Percentiles rank a stretch among this genome's conserved stretches.
Evolutionary conservation across 2,329 filamentous ascomycete species (phyloP).

Genomic region (Pseudocercospora cruenta): DNA sequence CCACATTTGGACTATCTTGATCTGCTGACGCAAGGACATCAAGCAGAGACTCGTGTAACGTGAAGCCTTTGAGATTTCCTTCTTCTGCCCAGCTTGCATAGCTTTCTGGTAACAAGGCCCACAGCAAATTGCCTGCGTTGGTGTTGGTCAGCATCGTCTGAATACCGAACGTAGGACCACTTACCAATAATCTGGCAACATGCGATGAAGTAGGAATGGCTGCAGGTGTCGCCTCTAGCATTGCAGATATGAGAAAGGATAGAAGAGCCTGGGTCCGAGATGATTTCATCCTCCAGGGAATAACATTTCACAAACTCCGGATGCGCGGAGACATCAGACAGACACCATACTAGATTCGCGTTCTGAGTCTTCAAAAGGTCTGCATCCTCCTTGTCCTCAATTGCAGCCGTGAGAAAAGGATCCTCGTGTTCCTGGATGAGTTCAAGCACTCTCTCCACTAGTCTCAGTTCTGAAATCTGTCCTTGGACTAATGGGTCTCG

Average conservation of each 20-base stretch:
- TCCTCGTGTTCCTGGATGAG: conserved; percentile 3
- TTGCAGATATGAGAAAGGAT: background rate
- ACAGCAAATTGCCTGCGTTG: conserved; percentile 29
- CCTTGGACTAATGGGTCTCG: conserved; percentile 31
- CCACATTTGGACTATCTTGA: conserved; percentile 21
- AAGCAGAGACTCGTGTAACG: conserved; percentile 18
- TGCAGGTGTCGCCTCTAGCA: background rate
- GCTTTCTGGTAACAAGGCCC: conserved; percentile 17
- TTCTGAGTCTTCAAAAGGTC: conserved; percentile 8
- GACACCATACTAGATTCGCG: conserved; percentile 35
- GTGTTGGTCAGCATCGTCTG: background rate
- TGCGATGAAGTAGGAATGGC: conserved; percentile 23
- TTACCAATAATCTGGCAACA: conserved; percentile 35
- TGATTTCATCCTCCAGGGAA: background rate
- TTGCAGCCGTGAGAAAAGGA: background rate
- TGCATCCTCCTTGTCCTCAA: conserved; percentile 14
- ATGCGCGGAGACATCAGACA: conserved; percentile 36
- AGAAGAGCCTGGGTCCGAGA: background rate
- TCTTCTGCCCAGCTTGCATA: conserved; percentile 18
- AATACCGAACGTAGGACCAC: background rate
- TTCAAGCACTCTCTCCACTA: conserved; percentile 24
- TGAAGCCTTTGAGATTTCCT: conserved; percentile 5
- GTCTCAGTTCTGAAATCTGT: conserved; percentile 22
- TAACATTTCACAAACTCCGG: conserved; percentile 26
- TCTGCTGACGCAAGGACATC: conserved; percentile 13